Conservation (phyloP, 148 eudicot species). For the Arctostaphylos glauca region DNA sequence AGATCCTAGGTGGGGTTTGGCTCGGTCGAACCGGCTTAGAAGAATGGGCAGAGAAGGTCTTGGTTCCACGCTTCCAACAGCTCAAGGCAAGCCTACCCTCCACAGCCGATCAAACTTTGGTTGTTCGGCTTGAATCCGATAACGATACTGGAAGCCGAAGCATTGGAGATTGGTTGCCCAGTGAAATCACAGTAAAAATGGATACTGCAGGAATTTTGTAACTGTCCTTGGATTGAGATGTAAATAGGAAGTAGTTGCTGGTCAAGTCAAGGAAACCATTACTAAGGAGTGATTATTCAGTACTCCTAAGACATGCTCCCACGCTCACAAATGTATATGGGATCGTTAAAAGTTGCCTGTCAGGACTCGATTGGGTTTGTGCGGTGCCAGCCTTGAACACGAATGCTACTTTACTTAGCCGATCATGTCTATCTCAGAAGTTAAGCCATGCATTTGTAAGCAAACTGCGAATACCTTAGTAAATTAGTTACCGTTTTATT, state of each 20-base stretch:
- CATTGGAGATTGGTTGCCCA: conserved; percentile 62
- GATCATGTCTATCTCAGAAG: background rate
- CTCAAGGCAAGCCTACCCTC: conserved; percentile 36
- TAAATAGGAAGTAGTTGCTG: conserved; percentile 26
- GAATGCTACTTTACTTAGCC: background rate
- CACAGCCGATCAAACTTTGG: conserved; percentile 17
- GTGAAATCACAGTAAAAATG: conserved; percentile 36
- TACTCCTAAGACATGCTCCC: background rate
- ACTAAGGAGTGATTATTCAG: conserved; percentile 9
- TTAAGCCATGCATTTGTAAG: conserved; percentile 1
- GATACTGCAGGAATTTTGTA: conserved; percentile 11
- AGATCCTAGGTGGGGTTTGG: conserved; percentile 76
- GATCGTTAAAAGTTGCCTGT: background rate
- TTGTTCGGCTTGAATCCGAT: conserved; percentile 52
- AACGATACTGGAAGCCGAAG: conserved; percentile 29
- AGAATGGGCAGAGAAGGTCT: conserved; percentile 56
- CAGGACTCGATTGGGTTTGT: background rate
- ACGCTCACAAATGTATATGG: background rate
- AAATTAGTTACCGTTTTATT: background rate
- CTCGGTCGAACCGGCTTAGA: conserved; percentile 59
- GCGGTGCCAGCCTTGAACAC: background rate
- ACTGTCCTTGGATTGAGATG: conserved; percentile 19
- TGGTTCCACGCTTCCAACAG: conserved; percentile 55
- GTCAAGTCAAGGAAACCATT: conserved; percentile 18
- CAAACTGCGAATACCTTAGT: background rate